Base-by-base conservation (phyloP, 2,329 filamentous ascomycete genomes). In the Parafenestella ontariensis region DNA sequence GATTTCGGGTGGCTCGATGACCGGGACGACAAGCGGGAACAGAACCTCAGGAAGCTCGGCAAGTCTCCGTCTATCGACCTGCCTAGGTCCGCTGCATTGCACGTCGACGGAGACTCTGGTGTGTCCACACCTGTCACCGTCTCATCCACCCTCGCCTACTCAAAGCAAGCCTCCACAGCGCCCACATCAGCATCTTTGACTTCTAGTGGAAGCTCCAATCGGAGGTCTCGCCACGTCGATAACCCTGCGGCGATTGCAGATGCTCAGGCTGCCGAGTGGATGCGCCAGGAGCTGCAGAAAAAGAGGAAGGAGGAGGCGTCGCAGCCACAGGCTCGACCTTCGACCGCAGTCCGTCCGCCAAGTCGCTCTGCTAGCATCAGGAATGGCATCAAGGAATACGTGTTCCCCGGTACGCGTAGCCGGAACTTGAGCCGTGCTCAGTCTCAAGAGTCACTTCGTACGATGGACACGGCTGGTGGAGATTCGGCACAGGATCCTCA, bases 241-340 rank as follows among this genome's bases (percentile, higher is more conserved):
- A 65, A 56, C 33, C 67, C 71, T n/a, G 65, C 69, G 2, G 71
- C 73, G n/a, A 69, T 73, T 39, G 70, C 75, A 20, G 77, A 79
- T 46, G 68, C 73, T 9, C 66, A 73, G 13, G 73, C 77, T 34
- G 68, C 73, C 3, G 77, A 79, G 34, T 79, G 78, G 78, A 79
- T 80, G 76, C 74, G 73, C 15, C 63, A 69, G 31, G 77, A 80
- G 56, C 61, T 76, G 28, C 78, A 78, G 46, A 80, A 75, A 62
- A 69, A 74, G 42, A 64, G 62, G 23, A 62, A 65, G 18, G 59
- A 68, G 15, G 52, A 63, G 7, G 52, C 56, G 10, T 57, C 62
- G 1, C 62, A 71, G 11, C 59, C 66, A 20, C 64, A 64, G 21
- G 49, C 60, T 23, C 60, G 61, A 24, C 56, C 59, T 11, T 56